A percentile compares a stretch with the other conserved stretches of the same genome.
Conservation (phyloP, 805 yeast genomes). For the Isabelozyma gotoi region DNA sequence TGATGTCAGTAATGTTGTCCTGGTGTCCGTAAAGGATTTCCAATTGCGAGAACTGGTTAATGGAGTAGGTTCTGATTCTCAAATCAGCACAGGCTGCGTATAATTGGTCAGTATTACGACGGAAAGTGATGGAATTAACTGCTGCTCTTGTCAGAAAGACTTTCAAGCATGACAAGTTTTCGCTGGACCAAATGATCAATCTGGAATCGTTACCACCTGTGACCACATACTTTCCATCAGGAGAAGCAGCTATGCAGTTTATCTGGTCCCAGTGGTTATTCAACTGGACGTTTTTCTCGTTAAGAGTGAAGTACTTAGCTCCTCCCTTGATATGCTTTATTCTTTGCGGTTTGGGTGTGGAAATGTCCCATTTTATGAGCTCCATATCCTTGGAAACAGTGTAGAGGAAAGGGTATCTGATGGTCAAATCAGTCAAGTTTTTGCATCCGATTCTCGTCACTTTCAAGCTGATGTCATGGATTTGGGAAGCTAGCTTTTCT, state of each 20-base stretch:
- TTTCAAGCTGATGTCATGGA: slow-evolving; percentile 38
- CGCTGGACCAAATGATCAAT: slow-evolving; percentile 83
- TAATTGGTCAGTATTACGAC: slow-evolving; percentile 78
- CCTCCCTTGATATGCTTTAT: slow-evolving; percentile 69
- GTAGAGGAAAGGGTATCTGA: slow-evolving; percentile 61
- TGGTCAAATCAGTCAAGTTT: slow-evolving; percentile 56
- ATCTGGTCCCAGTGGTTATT: slow-evolving; percentile 81
- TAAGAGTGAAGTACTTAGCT: slow-evolving; percentile 38
- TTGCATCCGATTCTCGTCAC: slow-evolving; percentile 62
- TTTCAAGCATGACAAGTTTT: slow-evolving; percentile 70
- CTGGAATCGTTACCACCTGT: slow-evolving; percentile 89
- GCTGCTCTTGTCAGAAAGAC: slow-evolving; percentile 77
- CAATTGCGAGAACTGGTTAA: slow-evolving; percentile 83
- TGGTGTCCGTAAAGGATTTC: slow-evolving; percentile 96
- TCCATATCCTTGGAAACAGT: slow-evolving; percentile 82
- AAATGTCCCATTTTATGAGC: slow-evolving; percentile 77
- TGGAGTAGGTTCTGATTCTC: slow-evolving; percentile 81
- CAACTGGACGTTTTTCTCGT: slow-evolving; percentile 47
- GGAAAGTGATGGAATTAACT: slow-evolving; percentile 71
- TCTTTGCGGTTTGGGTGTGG: slow-evolving; percentile 60
- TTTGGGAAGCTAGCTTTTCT: slow-evolving; percentile 42
- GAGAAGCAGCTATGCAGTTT: slow-evolving; percentile 74
- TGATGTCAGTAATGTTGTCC: slow-evolving; percentile 78
- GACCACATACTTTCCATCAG: slow-evolving; percentile 84
- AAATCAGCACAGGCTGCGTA: slow-evolving; percentile 93